phyloP scores from a whole-genome alignment of 129 eudicot species.

The Artemisia argyi region DNA sequence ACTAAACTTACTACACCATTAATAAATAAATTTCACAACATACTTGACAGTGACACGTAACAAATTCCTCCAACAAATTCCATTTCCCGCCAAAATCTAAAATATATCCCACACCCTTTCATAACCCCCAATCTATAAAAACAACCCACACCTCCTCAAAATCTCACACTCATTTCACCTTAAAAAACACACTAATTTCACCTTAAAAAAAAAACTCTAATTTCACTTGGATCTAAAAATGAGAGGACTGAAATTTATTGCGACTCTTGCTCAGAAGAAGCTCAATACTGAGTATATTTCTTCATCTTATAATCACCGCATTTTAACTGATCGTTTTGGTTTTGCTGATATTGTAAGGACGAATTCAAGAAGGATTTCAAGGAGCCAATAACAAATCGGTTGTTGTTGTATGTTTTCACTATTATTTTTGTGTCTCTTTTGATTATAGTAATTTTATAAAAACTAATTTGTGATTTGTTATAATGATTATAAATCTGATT shows the following conservation, averaged over 20 bases:
- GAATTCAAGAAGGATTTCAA: slow-evolving; percentile 47
- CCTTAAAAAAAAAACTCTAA: no score
- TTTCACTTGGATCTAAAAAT: neutral
- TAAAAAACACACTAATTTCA: neutral
- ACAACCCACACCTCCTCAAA: no score
- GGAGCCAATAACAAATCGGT: slow-evolving; percentile 49
- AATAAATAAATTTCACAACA: no score
- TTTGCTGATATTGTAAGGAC: slow-evolving; percentile 29
- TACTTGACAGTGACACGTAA: no score
- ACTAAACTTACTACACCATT: no score
- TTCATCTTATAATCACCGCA: neutral
- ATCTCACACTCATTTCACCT: neutral
- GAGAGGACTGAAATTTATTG: slow-evolving; percentile 32
- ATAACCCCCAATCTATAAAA: neutral
- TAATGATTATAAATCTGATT: neutral
- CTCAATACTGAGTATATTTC: slow-evolving; percentile 27
- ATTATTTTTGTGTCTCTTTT: neutral
- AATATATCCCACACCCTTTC: no score
- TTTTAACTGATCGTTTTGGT: no score
- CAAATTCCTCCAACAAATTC: no score
- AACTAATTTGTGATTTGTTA: neutral
- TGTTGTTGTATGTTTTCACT: slow-evolving; percentile 23
- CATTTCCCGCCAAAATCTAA: no score
- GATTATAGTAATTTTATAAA: neutral
- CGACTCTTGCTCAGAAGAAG: slow-evolving; percentile 38